A percentile compares a stretch with the other conserved stretches of the same genome.
Evolutionary conservation across 2,329 filamentous ascomycete species (phyloP).

Genomic region (Elsinoe batatas): DNA sequence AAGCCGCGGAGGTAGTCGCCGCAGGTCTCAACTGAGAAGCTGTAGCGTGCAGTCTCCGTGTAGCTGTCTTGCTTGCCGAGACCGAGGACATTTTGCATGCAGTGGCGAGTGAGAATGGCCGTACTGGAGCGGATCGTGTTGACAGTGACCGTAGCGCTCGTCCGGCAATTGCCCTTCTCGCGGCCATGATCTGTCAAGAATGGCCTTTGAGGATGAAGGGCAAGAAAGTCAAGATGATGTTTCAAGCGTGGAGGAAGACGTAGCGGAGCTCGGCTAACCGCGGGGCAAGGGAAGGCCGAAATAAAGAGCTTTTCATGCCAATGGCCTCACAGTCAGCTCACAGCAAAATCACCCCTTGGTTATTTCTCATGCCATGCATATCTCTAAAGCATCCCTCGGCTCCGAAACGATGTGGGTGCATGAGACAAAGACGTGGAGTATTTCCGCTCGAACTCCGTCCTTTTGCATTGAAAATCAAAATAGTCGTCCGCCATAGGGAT

Average conservation of each 20-base stretch:
- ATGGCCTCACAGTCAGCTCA: not conserved
- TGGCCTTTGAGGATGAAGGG: not conserved
- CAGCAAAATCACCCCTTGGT: no score
- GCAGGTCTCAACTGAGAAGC: constrained; percentile 41
- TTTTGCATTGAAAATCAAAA: constrained; percentile 1
- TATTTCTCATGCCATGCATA: no score
- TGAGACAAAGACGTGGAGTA: not conserved
- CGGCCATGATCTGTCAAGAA: constrained; percentile 29
- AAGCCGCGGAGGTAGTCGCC: constrained; percentile 40
- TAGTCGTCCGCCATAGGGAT: constrained; percentile 1
- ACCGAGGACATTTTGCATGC: constrained; percentile 29
- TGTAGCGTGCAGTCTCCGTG: constrained; percentile 45
- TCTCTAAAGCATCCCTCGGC: not conserved
- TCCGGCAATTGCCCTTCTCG: constrained; percentile 35
- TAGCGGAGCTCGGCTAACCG: constrained; percentile 1
- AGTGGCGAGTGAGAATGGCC: constrained; percentile 27
- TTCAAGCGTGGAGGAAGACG: constrained; percentile 4
- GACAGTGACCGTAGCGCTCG: constrained; percentile 33
- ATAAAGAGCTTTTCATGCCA: not conserved
- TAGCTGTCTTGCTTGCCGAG: constrained; percentile 30
- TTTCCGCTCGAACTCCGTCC: not conserved
- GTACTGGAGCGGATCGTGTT: constrained; percentile 27
- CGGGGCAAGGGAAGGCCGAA: not conserved
- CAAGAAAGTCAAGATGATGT: not conserved
- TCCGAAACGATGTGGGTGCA: not conserved